Percentiles rank a stretch among this genome's conserved stretches.
Conservation (phyloP, 306 rosid species). For the Trichosanthes truncata region DNA sequence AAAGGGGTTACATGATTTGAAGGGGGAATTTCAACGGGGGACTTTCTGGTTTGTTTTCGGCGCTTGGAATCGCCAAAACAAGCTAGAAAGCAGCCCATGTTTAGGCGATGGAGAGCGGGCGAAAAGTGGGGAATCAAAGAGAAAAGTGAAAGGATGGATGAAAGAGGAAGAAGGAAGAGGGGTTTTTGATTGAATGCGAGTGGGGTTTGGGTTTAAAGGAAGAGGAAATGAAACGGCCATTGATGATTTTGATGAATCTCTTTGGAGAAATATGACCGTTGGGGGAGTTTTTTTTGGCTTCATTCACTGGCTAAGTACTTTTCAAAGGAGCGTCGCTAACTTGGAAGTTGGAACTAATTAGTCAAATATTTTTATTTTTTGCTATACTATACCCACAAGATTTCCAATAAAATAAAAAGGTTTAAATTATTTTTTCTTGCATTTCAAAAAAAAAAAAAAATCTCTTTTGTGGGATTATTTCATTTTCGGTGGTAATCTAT, state of each 20-base stretch:
- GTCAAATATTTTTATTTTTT: neutral
- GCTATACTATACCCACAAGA: neutral
- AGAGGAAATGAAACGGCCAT: neutral
- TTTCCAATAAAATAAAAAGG: too few species aligned
- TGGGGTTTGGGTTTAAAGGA: neutral
- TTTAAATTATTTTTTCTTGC: too few species aligned
- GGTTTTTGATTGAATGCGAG: neutral
- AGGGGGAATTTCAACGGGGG: neutral
- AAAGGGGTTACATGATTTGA: constrained; percentile 16
- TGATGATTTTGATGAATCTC: neutral
- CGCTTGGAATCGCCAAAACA: constrained; percentile 34
- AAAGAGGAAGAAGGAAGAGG: neutral
- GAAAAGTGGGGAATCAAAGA: neutral
- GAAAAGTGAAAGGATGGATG: neutral
- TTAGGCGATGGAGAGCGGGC: neutral
- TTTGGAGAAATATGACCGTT: constrained; percentile 7
- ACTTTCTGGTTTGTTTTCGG: constrained; percentile 18
- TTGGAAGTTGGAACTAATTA: neutral
- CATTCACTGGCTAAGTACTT: neutral
- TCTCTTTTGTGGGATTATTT: too few species aligned
- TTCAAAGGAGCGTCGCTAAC: neutral
- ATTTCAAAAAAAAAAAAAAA: too few species aligned
- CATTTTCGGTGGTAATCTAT: too few species aligned
- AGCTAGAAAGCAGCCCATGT: constrained; percentile 33
- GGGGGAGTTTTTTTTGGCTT: neutral